These are phyloP conservation scores for Plasmodiophora brassicae DNA, from an alignment of 208 protist genomes.

Conservation along the genomic window DNA sequence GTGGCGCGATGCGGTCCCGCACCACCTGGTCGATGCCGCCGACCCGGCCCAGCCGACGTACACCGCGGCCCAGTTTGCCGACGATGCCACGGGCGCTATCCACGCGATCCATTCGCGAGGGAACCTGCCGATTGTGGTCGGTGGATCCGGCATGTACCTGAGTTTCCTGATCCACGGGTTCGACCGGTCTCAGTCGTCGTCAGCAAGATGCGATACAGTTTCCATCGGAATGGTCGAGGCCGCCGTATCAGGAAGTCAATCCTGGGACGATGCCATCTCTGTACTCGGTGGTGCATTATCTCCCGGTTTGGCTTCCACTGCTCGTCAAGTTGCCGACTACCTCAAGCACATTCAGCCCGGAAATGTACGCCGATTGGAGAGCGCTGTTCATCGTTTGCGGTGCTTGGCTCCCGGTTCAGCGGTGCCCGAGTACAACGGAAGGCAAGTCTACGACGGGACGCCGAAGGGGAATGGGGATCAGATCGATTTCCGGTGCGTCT, in stretches of 20 bases:
- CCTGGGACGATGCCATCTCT: background rate
- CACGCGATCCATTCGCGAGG: background rate
- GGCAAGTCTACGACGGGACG: background rate
- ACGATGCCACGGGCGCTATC: background rate
- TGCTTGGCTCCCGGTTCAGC: background rate
- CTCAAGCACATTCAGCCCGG: background rate
- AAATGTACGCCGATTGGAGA: background rate
- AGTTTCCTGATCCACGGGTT: background rate
- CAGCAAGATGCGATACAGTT: background rate
- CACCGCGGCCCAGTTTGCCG: background rate
- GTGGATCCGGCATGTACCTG: conserved; percentile 7
- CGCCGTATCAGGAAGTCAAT: background rate
- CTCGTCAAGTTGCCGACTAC: background rate
- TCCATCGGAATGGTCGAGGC: background rate
- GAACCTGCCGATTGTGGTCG: background rate
- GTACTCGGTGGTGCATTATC: background rate
- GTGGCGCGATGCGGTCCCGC: background rate
- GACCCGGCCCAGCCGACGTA: background rate
- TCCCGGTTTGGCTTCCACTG: no score
- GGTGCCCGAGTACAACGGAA: background rate
- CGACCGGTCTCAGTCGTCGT: background rate
- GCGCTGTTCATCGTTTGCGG: background rate
- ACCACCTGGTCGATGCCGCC: conserved; percentile 7
- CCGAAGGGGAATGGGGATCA: background rate
- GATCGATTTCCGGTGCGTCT: background rate